phyloP scores from a whole-genome alignment of 768 basidiomycete species.

The Polyporus arcularius region DNA sequence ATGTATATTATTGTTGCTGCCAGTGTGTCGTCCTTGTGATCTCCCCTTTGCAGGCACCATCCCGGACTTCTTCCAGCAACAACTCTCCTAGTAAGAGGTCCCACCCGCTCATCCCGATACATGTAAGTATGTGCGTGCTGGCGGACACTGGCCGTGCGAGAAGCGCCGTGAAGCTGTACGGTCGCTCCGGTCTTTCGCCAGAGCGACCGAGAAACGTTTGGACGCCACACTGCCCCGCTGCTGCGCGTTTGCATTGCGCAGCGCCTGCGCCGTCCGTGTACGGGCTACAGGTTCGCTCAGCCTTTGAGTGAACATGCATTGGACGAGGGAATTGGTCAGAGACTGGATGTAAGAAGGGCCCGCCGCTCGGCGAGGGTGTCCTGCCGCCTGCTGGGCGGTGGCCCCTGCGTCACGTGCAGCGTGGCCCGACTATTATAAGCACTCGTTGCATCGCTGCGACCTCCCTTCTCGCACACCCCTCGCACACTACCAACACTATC shows the following conservation, averaged over 20 bases:
- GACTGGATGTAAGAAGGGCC: background rate
- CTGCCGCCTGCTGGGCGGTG: background rate
- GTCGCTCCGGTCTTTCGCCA: too few species aligned
- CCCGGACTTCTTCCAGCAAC: too few species aligned
- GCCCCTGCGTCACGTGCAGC: background rate
- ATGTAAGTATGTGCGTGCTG: too few species aligned
- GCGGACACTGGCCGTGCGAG: background rate
- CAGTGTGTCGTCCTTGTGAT: too few species aligned
- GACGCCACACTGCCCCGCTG: too few species aligned
- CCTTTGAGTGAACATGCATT: background rate
- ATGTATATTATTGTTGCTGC: too few species aligned
- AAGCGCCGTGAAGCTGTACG: background rate
- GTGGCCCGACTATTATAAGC: constrained; percentile 3
- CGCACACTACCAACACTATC: constrained; percentile 14
- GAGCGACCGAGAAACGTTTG: too few species aligned
- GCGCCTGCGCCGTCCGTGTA: too few species aligned
- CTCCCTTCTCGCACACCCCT: background rate
- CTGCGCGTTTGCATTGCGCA: too few species aligned
- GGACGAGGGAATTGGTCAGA: background rate
- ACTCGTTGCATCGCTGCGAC: background rate
- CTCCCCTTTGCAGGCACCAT: too few species aligned
- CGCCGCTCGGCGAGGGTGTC: background rate
- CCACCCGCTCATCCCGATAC: background rate
- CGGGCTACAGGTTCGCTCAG: too few species aligned
- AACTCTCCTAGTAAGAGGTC: too few species aligned